These are phyloP conservation scores for Lathyrus tuberosus DNA, from an alignment of 306 rosid genomes.

Conservation along the genomic window DNA sequence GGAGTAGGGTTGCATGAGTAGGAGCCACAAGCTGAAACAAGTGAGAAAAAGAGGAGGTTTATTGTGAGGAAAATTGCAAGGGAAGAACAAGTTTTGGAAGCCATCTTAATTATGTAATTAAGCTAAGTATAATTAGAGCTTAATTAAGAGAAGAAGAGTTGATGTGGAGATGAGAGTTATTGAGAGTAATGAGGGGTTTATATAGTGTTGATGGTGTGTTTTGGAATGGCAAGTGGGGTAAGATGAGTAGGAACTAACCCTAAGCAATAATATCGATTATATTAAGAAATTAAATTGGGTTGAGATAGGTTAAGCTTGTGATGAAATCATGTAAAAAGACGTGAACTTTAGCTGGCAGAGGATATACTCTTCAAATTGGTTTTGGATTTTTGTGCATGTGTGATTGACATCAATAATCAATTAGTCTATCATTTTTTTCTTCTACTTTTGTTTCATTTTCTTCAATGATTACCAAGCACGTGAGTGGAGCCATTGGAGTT, in stretches of 20 bases:
- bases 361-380: not conserved
- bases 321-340: slow-evolving; percentile 42
- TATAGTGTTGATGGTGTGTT: slow-evolving; percentile 25
- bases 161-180: not conserved
- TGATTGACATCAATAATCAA: not conserved
- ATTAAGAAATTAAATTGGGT: not conserved
- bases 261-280: not conserved
- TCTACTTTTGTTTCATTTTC: too few species aligned
- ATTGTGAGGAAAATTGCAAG: slow-evolving; percentile 61
- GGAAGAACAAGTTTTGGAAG: slow-evolving; percentile 59
- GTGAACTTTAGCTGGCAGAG: slow-evolving; percentile 54
- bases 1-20: slow-evolving; percentile 44
- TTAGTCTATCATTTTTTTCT: not conserved
- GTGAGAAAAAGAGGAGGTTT: slow-evolving; percentile 69
- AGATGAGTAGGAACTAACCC: slow-evolving; percentile 4
- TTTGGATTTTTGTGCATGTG: slow-evolving; percentile 24
- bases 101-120: slow-evolving; percentile 35
- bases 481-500: too few species aligned
- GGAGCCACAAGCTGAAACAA: slow-evolving; percentile 55
- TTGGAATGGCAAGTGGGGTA: not conserved
- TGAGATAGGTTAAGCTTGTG: slow-evolving; percentile 9
- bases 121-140: not conserved
- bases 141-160: slow-evolving; percentile 8
- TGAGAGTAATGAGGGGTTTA: not conserved
- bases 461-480: too few species aligned